phyloP scores from a whole-genome alignment of 306 rosid species.

The Prunus armeniaca region DNA sequence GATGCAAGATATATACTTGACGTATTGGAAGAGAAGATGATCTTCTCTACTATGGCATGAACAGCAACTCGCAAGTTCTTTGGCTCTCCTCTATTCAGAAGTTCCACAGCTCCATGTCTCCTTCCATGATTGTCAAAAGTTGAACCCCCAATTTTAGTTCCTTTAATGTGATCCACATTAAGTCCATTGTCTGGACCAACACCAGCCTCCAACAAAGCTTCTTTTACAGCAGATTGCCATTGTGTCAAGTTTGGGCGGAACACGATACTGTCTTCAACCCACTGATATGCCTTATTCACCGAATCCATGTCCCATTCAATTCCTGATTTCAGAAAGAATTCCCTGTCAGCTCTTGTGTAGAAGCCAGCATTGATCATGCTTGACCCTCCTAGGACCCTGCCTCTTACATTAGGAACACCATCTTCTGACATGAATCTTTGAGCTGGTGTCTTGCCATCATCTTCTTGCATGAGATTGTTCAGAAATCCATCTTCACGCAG shows the following conservation, averaged over 20 bases:
- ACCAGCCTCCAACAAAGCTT: conserved; percentile 19
- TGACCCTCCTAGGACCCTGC: conserved; percentile 28
- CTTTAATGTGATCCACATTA: conserved; percentile 4
- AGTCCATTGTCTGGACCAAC: conserved; percentile 23
- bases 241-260: neutral
- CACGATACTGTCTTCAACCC: conserved; percentile 22
- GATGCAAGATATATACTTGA: neutral
- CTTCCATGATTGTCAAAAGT: conserved; percentile 20
- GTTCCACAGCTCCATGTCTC: conserved; percentile 23
- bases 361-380: conserved; percentile 28
- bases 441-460: conserved; percentile 8
- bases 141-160: conserved; percentile 11
- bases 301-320: conserved; percentile 14
- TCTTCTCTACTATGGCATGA: conserved; percentile 12
- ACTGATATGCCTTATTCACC: conserved; percentile 20
- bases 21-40: conserved; percentile 6
- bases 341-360: conserved; percentile 16
- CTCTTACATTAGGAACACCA: conserved; percentile 20
- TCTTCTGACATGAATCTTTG: conserved; percentile 28
- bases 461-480: conserved; percentile 8
- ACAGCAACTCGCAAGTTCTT: conserved; percentile 12
- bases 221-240: conserved; percentile 6
- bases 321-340: conserved; percentile 11
- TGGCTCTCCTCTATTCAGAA: conserved; percentile 4
- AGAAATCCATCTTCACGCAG: neutral